Evolutionary conservation across 768 basidiomycete species (phyloP).

Genomic region (Phanerochaete carnosa): DNA sequence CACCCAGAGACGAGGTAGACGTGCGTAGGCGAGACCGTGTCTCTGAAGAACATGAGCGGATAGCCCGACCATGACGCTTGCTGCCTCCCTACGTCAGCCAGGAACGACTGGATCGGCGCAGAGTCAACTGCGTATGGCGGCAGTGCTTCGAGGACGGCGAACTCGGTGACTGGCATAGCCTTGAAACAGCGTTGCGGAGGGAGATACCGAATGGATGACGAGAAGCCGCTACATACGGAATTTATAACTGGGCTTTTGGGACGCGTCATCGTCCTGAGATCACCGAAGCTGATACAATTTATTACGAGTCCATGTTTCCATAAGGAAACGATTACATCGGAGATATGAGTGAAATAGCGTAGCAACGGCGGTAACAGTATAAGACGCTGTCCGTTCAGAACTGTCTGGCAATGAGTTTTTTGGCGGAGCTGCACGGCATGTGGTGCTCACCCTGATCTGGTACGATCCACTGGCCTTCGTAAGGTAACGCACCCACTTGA

Average conservation of each 20-base stretch:
- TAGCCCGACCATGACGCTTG: slow-evolving; percentile 42
- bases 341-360: not conserved
- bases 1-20: slow-evolving; percentile 45
- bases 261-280: not conserved
- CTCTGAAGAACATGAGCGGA: slow-evolving; percentile 38
- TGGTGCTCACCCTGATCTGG: slow-evolving; percentile 80
- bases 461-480: slow-evolving; percentile 93
- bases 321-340: slow-evolving; percentile 1
- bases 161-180: slow-evolving; percentile 43
- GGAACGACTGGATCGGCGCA: slow-evolving; percentile 25
- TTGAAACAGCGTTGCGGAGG: not conserved
- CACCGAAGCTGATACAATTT: not conserved
- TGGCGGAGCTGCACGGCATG: not conserved
- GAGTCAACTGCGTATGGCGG: slow-evolving; percentile 29
- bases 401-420: not conserved
- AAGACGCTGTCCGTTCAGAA: not conserved
- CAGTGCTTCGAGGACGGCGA: slow-evolving; percentile 34
- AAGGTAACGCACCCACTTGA: slow-evolving; percentile 95
- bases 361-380: not conserved
- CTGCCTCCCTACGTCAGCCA: slow-evolving; percentile 28
- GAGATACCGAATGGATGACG: not conserved
- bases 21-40: slow-evolving; percentile 18
- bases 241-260: not conserved
- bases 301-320: not conserved
- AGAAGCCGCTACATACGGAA: not conserved